A percentile compares a stretch with the other conserved stretches of the same genome.
Conservation (phyloP, 1,284 basidiomycete genomes). For the Ceratobasidium papillatum region DNA sequence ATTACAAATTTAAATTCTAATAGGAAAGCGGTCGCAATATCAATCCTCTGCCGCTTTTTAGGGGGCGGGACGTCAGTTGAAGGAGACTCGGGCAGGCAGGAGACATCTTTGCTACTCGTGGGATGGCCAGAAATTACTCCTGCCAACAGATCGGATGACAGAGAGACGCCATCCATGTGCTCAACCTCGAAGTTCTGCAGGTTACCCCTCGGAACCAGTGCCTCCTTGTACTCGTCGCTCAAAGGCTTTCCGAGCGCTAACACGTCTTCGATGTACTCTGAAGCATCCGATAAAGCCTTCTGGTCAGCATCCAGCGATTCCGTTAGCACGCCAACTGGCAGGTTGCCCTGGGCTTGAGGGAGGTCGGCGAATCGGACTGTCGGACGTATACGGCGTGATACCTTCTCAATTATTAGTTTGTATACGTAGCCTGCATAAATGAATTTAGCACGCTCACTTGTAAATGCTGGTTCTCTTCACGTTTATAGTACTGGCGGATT, state of each 20-base stretch:
- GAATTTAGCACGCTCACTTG: background rate
- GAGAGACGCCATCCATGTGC: background rate
- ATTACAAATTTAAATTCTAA: slow-evolving; percentile 24
- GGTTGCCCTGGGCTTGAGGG: background rate
- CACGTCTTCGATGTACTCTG: background rate
- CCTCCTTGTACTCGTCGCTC: background rate
- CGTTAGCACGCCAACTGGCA: background rate
- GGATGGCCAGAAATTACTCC: background rate
- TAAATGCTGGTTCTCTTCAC: background rate
- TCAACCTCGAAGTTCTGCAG: slow-evolving; percentile 9
- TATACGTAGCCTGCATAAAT: too few relatives aligned
- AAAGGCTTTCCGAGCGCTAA: background rate
- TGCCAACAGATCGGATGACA: background rate
- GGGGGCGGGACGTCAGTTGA: background rate
- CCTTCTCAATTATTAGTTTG: background rate
- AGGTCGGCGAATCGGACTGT: slow-evolving; percentile 27
- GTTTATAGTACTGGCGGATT: slow-evolving; percentile 28
- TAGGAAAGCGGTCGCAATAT: background rate
- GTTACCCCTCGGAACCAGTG: background rate
- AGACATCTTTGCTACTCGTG: background rate
- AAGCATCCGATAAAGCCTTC: background rate
- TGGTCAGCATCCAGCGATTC: background rate
- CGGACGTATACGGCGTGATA: background rate
- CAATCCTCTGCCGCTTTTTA: slow-evolving; percentile 12
- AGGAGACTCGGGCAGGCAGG: background rate